Percentiles rank a stretch among this genome's conserved stretches.
Evolutionary conservation across 148 eudicot species (phyloP).

Genomic region (Rhododendron ovatum): DNA sequence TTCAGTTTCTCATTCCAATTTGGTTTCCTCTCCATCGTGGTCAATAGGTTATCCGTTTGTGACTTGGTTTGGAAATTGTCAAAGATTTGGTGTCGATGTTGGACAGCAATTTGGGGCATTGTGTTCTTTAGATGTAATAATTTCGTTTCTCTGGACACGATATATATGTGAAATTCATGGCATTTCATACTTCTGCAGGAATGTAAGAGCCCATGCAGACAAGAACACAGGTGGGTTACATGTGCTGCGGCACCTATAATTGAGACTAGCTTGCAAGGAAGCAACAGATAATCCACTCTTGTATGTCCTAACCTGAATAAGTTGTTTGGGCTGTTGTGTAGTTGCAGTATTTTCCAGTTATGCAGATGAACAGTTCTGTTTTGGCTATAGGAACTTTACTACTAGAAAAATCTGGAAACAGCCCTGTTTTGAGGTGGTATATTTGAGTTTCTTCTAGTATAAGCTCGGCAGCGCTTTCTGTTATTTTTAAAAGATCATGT

Average conservation of each 20-base stretch:
- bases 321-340: neutral
- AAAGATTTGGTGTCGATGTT: neutral
- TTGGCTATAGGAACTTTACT: neutral
- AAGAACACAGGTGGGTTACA: neutral
- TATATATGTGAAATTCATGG: neutral
- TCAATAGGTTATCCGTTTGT: neutral
- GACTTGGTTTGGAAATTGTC: neutral
- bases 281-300: neutral
- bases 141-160: neutral
- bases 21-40: neutral
- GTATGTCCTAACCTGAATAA: neutral
- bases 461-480: neutral
- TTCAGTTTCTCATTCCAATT: neutral
- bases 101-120: neutral
- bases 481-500: neutral
- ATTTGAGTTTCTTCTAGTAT: neutral
- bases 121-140: neutral
- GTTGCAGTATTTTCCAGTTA: slow-evolving; percentile 4
- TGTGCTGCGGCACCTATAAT: neutral
- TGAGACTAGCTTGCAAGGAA: slow-evolving; percentile 5
- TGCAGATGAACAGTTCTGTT: neutral
- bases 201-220: neutral
- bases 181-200: slow-evolving; percentile 10
- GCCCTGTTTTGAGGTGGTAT: neutral
- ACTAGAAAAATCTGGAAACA: no score